Evolutionary conservation across 2,329 filamentous ascomycete genomes (phyloP), one percentile per base, ranked within the genome.

Genomic region (Phyllosticta citriasiana): DNA sequence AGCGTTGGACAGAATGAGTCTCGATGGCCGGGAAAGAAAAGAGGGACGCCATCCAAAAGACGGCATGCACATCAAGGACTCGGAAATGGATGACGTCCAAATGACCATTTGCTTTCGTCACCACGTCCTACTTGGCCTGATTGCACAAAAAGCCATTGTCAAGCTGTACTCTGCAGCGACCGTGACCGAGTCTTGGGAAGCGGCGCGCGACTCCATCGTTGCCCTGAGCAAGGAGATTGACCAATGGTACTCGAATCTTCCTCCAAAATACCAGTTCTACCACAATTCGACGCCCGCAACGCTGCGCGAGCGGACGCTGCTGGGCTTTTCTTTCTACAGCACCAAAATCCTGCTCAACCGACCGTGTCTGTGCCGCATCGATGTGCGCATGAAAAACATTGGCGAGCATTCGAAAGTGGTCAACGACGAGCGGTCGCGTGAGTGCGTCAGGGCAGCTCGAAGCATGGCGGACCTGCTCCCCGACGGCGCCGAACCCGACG

Each of bases 341-440:
- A 66, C 68, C 1, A 70, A 66, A 57, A 74, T 76, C 6, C 66
- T 77, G 4, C 70, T 72, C 47, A 74, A 67, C 27, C 71, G 72
- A 9, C 74, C 74, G n/a, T 75, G 71, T 60, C 65, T 77, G 4
- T 77, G 74, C 55, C 65, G 70, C 33, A 58, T 73, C 22, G 71
- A 75, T 27, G 60, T 66, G 6, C 67, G 67, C 4, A 72, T 73
- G 22, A 55, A 64, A 4, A 66, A 69, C 26, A 72, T 74, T 59
- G 67, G 69, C 1, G 59, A 65, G 26, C 54, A 57, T 24, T 74
- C 70, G 2, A 67, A 65, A 26, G 64, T 66, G 6, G 70, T 75
- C 63, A 72, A 75, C 57, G 63, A 64, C 14, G 67, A 65, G 25
- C 69, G 64, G 12, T 74, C 74, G 27, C 55, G 63, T 4, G 63